A percentile compares a stretch with the other conserved stretches of the same genome.
Conservation (phyloP, 2,329 filamentous ascomycete genomes). For the Colletotrichum viniferum region DNA sequence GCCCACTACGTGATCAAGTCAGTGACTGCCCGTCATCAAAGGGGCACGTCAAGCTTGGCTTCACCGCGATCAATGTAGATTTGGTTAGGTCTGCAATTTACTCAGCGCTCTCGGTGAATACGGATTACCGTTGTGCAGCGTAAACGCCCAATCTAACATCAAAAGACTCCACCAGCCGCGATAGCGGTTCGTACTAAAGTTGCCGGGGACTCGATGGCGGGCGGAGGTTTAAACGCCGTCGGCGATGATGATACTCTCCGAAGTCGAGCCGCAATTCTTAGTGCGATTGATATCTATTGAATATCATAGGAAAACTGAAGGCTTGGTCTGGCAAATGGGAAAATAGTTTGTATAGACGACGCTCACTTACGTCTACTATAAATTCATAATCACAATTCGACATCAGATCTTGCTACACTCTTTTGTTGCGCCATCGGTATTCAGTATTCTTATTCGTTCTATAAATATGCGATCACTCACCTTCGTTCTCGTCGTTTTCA, state of each 20-base stretch:
- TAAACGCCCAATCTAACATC: background rate
- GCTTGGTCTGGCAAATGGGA: background rate
- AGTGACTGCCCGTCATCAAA: background rate
- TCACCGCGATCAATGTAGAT: background rate
- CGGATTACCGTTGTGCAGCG: background rate
- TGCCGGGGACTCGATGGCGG: background rate
- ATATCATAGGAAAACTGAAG: fast-evolving
- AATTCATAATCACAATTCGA: background rate
- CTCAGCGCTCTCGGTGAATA: background rate
- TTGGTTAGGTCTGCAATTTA: background rate
- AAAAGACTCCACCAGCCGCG: background rate
- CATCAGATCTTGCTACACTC: background rate
- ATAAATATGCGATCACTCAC: background rate
- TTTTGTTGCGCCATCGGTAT: background rate
- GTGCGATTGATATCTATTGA: background rate
- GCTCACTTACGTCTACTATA: background rate
- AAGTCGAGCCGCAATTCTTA: background rate
- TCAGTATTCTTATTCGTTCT: background rate
- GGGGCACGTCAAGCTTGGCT: background rate
- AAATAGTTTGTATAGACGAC: background rate
- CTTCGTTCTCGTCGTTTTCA: background rate
- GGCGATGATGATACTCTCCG: background rate
- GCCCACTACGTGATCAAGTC: background rate
- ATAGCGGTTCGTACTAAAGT: background rate
- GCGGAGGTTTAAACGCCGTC: background rate